Percentiles rank a stretch among this genome's conserved stretches.
These are phyloP conservation scores for Parmales sp. DNA, from an alignment of 108 stramenopile species.

Conservation along the genomic window DNA sequence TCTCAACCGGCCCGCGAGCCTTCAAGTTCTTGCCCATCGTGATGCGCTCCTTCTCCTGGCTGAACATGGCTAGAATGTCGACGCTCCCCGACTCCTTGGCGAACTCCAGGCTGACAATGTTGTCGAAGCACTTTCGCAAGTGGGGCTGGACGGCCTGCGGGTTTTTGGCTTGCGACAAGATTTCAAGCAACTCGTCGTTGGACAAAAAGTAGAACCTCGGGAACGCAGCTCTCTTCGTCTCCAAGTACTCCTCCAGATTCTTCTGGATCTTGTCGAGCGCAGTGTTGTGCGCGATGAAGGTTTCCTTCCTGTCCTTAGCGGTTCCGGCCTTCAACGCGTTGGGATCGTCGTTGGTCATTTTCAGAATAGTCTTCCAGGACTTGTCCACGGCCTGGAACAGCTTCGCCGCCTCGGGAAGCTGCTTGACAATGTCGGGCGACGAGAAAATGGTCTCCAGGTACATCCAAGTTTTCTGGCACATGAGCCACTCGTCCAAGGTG, in stretches of 20 bases:
- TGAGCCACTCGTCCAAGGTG: slow-evolving; percentile 56
- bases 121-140: slow-evolving; percentile 59
- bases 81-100: slow-evolving; percentile 35
- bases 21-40: slow-evolving; percentile 46
- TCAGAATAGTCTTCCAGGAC: slow-evolving; percentile 47
- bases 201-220: slow-evolving; percentile 61
- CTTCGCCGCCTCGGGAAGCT: slow-evolving; percentile 50
- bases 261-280: slow-evolving; percentile 56
- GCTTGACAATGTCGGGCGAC: slow-evolving; percentile 52
- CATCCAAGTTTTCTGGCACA: slow-evolving; percentile 48
- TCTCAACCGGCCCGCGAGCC: slow-evolving; percentile 49
- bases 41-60: slow-evolving; percentile 43
- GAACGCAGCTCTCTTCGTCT: slow-evolving; percentile 56
- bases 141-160: slow-evolving; percentile 63
- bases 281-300: slow-evolving; percentile 40
- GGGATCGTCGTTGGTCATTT: slow-evolving; percentile 41
- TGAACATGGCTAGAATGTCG: slow-evolving; percentile 47
- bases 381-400: slow-evolving; percentile 47
- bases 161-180: slow-evolving; percentile 52
- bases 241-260: slow-evolving; percentile 55
- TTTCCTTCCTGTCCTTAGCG: slow-evolving; percentile 34
- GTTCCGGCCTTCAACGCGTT: slow-evolving; percentile 40
- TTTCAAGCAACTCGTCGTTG: slow-evolving; percentile 56
- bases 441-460: slow-evolving; percentile 60
- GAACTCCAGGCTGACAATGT: slow-evolving; percentile 42